Conservation (phyloP, 2,329 filamentous ascomycete genomes). For the Ambrosiella xylebori region DNA sequence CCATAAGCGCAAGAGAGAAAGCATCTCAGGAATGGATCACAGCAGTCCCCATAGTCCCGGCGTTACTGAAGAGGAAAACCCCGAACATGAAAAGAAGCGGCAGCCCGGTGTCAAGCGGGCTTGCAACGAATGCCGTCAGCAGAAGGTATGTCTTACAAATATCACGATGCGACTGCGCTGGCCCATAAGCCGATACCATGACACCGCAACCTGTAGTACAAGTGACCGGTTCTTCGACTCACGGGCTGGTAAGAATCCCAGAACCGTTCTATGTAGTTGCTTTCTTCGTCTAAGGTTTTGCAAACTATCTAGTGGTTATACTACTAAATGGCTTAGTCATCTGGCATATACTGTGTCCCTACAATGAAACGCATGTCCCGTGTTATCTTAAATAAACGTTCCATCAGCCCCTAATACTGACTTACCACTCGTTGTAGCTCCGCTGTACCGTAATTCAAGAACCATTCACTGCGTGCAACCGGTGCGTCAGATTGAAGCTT, state of each 20-base stretch:
- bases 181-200: too few species aligned
- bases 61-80: slow-evolving; percentile 38
- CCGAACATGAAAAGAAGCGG: slow-evolving; percentile 41
- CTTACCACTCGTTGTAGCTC: slow-evolving; percentile 32
- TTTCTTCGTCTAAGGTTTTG: slow-evolving; percentile 12
- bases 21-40: slow-evolving; percentile 29
- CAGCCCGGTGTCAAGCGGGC: slow-evolving; percentile 59
- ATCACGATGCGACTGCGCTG: too few species aligned
- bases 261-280: too few species aligned
- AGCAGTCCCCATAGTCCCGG: slow-evolving; percentile 44
- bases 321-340: not conserved
- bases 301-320: not conserved
- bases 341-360: not conserved
- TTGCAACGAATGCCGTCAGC: slow-evolving; percentile 71
- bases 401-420: slow-evolving; percentile 1
- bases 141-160: slow-evolving; percentile 45
- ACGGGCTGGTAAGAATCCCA: too few species aligned
- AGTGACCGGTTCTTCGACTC: too few species aligned
- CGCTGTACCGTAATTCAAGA: slow-evolving; percentile 74
- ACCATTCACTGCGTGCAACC: slow-evolving; percentile 58
- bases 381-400: not conserved
- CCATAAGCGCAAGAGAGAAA: slow-evolving; percentile 44
- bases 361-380: not conserved
- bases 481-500: slow-evolving; percentile 64
- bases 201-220: too few species aligned